Base-by-base conservation (phyloP, 495 filamentous ascomycete species). In the Pyrenula massariospora region DNA sequence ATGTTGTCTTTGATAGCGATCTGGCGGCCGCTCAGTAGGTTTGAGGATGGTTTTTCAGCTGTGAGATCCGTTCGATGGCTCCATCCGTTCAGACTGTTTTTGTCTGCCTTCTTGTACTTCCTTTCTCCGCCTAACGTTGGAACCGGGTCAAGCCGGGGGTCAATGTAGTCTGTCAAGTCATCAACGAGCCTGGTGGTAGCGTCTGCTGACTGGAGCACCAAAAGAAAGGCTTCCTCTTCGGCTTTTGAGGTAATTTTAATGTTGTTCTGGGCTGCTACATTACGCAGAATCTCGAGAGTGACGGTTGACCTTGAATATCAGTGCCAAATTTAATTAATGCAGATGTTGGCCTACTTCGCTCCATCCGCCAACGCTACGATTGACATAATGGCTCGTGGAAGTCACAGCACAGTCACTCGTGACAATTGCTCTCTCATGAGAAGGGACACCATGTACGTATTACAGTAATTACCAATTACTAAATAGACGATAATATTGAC, bases 61-160 rank as follows among this genome's bases (percentile, higher is more conserved):
- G 25, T 31, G 10, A 72, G 48, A 12, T 68, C 56, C 24, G 59
- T 67, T 0, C 57, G 53, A 20, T 62, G 62, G 22, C 60, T 63
- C 73, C 73, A 76, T 2, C 66, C 70, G 56, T 73, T 72, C n/a
- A 72, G 53, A 3, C 63, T 66, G 50, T 73, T 74, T 1, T 69
- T 61, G 12, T 63, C 54, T 22, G 64, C 64, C 25, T 65, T 61
- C 62, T 60, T 67, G 52, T 59, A 70, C 23, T 22, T 52, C 20
- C 67, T 42, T 15, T 42, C 57, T 36, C 25, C 51, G 3, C 25
- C 31, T 12, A 36, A 56, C 2, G 60, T 60, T 24, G 55, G 21
- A 2, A 61, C 50, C 12, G 61, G 61, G 12, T n/a, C 53, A 25
- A 68, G 58, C 12, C 54, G 25, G 15, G 65, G 66, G 54, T 67